phyloP scores from a whole-genome alignment of 2,329 filamentous ascomycete species.

The Ophiostoma ips region DNA sequence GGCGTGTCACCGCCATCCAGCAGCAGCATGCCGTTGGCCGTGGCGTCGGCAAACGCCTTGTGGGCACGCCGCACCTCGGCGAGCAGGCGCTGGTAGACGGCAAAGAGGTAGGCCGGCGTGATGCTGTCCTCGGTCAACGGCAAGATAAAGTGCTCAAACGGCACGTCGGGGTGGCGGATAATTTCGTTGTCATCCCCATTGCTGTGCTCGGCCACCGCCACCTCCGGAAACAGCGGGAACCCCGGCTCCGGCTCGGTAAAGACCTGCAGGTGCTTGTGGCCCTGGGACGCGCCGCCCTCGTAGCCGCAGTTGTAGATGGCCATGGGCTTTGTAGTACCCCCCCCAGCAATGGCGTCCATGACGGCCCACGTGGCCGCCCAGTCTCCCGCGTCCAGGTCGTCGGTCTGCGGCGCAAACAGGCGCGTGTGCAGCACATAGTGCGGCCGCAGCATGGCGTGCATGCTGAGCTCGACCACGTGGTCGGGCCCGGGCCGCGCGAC shows the following conservation, averaged over 20 bases:
- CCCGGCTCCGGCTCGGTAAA: conserved; percentile 20
- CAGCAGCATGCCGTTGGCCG: too few relatives aligned
- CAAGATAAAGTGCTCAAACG: conserved; percentile 14
- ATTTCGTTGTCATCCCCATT: too few relatives aligned
- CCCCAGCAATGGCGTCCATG: conserved; percentile 16
- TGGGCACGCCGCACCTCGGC: conserved; percentile 9
- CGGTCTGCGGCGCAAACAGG: conserved; percentile 23
- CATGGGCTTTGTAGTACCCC: conserved; percentile 17
- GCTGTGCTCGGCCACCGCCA: not conserved
- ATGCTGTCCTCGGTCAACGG: conserved; percentile 7
- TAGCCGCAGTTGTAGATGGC: conserved; percentile 32
- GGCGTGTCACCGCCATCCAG: too few relatives aligned
- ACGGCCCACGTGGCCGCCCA: conserved; percentile 24
- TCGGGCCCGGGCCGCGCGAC: conserved; percentile 16
- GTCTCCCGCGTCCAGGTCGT: conserved; percentile 24
- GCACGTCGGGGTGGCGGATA: conserved; percentile 12
- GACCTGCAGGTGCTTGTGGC: conserved; percentile 32
- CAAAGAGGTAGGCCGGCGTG: conserved; percentile 7
- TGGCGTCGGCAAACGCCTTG: conserved; percentile 6
- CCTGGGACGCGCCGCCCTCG: conserved; percentile 27
- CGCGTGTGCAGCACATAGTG: conserved; percentile 26
- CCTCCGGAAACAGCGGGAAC: conserved; percentile 16
- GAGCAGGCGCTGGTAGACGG: conserved; percentile 13
- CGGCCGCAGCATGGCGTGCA: conserved; percentile 23
- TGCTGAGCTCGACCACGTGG: conserved; percentile 24